A percentile compares a stretch with the other conserved stretches of the same genome.
phyloP scores from a whole-genome alignment of 2,329 filamentous ascomycete genomes.

The Elsinoe fawcettii region DNA sequence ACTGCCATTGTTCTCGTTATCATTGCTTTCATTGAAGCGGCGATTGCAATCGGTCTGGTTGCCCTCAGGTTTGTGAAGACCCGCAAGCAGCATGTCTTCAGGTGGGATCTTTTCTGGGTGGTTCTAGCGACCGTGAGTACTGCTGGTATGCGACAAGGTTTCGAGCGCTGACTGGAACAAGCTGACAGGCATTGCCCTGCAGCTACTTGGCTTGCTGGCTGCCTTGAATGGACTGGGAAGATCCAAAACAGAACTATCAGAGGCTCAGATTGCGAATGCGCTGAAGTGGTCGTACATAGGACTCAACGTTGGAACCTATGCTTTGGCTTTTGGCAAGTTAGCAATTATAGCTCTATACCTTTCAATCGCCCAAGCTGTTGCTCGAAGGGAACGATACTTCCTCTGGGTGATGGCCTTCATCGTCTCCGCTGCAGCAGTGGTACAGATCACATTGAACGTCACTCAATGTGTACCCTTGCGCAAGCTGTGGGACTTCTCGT shows the following conservation, averaged over 20 bases:
- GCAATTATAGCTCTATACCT: slow-evolving; percentile 13
- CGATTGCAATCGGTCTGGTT: background rate
- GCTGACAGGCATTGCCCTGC: slow-evolving; percentile 1
- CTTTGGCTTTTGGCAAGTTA: slow-evolving; percentile 2
- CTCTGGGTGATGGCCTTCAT: slow-evolving; percentile 4
- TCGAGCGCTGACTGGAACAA: background rate
- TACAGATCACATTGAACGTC: background rate
- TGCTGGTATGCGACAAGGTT: background rate
- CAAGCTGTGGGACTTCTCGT: background rate
- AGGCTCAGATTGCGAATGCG: background rate
- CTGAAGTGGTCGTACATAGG: slow-evolving; percentile 3
- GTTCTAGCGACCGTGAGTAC: background rate
- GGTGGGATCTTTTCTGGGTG: slow-evolving; percentile 7
- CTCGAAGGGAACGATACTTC: background rate
- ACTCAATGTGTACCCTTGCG: background rate
- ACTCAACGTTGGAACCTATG: background rate
- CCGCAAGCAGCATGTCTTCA: background rate
- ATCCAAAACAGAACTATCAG: background rate
- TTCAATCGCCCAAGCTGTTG: background rate
- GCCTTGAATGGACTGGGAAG: slow-evolving; percentile 8
- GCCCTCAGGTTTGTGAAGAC: background rate
- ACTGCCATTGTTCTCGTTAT: background rate
- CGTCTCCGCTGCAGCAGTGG: background rate
- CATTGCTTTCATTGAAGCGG: slow-evolving; percentile 1
- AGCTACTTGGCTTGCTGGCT: background rate